Evolutionary conservation across 2,329 filamentous ascomycete genomes (phyloP), one percentile per base, ranked within the genome.

Genomic region (Aspergillus puulaauensis): DNA sequence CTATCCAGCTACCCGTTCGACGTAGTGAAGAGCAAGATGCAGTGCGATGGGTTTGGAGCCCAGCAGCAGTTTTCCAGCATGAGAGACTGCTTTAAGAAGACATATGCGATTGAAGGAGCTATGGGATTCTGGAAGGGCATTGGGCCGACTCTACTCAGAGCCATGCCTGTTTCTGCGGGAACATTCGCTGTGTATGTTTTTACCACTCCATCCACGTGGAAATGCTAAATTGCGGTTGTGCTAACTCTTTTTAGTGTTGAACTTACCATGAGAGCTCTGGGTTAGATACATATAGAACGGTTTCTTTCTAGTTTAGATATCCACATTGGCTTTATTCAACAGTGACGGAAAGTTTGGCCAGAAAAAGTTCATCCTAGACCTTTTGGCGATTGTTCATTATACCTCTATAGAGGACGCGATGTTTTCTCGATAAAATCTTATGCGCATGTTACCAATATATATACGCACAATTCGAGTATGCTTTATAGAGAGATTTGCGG

Each of bases 1-100:
- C 80, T 99, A 55, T 83, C 84, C 37, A 96, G 91, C 71, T 99
- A 99, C 78, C 95, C 95, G 21, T 89, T 99, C 64, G 95, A 99
- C 77, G 93, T 99, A 27, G 79, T 99, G 77, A 99, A 99, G 89
- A 96, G 91, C 78, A 98, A 96, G 85, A 97, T 98, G 93, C 95
- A 99, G 84, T 96, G 89, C 58, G 95, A 99, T 77, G 93, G 90
- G 0, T 95, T 97, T 72, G 91, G 90, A 2, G 75, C 71, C 4
- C 78, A 83, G 62, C 86, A 88, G 80, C 83, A 83, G 72, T 99
- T 90, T 78, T 85, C 80, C 73, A 88, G 81, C 56, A 97, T 97
- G 93, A 84, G 88, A 52, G 90, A 96, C 77, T 96, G 91, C 79
- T 96, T 98, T 76, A 83, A 81, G 58, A 86, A 96, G 81, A 96